Percentiles rank a stretch among this genome's conserved stretches.
These are phyloP conservation scores for Graphiopsis chlorocephala DNA, from an alignment of 2,329 filamentous ascomycete species.

Conservation along the genomic window DNA sequence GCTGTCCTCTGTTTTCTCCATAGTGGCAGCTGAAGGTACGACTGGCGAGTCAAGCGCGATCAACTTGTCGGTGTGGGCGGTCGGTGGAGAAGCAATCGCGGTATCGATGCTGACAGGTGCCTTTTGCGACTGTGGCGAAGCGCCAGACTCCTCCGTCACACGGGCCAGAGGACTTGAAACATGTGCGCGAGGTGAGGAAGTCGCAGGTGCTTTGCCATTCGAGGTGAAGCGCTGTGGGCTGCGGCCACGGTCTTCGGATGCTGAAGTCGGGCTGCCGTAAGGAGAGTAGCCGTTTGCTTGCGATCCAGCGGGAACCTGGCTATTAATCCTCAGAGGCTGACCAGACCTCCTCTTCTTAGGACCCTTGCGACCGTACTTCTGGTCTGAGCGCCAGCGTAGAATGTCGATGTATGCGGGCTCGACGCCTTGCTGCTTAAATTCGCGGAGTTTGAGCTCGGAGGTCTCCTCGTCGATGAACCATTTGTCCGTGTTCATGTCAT, in stretches of 20 bases:
- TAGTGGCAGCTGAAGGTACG: background rate
- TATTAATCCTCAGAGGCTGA: conserved; percentile 45
- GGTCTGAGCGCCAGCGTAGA: conserved; percentile 89
- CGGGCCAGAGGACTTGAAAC: conserved; percentile 71
- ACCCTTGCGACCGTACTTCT: conserved; percentile 73
- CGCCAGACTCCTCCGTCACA: conserved; percentile 65
- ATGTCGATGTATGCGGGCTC: conserved; percentile 95
- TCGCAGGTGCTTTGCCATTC: conserved; percentile 61
- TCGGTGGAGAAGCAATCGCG: background rate
- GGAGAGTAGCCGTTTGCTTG: conserved; percentile 50
- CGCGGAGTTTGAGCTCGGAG: conserved; percentile 84
- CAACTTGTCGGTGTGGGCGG: conserved; percentile 23
- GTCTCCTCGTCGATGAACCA: conserved; percentile 91
- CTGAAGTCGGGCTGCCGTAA: conserved; percentile 65
- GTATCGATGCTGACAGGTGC: conserved; percentile 32
- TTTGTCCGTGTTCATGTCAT: conserved; percentile 86
- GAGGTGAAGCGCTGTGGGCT: conserved; percentile 63
- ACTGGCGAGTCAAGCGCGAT: conserved; percentile 36
- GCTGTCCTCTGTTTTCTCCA: conserved; percentile 21
- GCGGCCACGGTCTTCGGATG: conserved; percentile 61
- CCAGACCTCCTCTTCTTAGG: conserved; percentile 50
- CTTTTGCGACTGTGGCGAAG: conserved; percentile 34
- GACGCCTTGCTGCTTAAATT: conserved; percentile 84
- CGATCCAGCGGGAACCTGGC: conserved; percentile 48
- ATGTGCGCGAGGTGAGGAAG: conserved; percentile 64